These are phyloP conservation scores for Thermochaetoides dissita DNA, from an alignment of 2,329 filamentous ascomycete genomes.

Conservation along the genomic window DNA sequence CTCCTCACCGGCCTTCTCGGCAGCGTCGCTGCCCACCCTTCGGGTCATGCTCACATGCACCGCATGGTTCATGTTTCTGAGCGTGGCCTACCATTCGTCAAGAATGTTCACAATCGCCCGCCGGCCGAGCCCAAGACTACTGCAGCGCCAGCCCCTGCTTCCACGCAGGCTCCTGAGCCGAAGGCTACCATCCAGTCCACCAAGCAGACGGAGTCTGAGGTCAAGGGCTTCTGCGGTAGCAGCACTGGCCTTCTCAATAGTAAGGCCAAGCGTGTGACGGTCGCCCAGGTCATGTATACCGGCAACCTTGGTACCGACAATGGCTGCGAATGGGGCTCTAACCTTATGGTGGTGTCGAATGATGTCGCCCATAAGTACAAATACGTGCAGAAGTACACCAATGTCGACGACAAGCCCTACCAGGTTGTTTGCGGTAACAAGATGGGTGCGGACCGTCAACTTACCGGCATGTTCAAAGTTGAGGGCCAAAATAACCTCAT, in stretches of 20 bases:
- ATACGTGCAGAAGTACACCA: conserved; percentile 29
- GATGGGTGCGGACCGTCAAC: conserved; percentile 29
- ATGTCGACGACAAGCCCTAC: conserved; percentile 18
- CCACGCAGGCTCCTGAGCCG: conserved; percentile 7
- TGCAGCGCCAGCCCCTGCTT: conserved; percentile 2
- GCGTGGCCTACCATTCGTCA: conserved; percentile 15
- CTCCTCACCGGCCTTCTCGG: conserved; percentile 21
- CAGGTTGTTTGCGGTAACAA: conserved; percentile 37
- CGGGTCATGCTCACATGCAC: conserved; percentile 24
- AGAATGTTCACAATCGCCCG: conserved; percentile 15
- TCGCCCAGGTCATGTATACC: conserved; percentile 29
- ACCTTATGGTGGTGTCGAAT: conserved; percentile 32
- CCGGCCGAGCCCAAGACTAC: conserved; percentile 7
- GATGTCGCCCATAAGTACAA: conserved; percentile 26
- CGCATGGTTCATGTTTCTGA: conserved; percentile 18
- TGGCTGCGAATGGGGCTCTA: conserved; percentile 32
- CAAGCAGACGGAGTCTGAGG: conserved; percentile 24
- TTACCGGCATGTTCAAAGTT: conserved; percentile 33
- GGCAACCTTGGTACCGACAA: conserved; percentile 31
- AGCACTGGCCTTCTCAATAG: conserved; percentile 5
- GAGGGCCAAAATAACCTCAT: conserved; percentile 22
- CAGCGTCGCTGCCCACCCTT: conserved; percentile 20
- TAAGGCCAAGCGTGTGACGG: conserved; percentile 32
- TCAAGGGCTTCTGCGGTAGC: conserved; percentile 20
- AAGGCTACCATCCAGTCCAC: conserved; percentile 1